A percentile compares a stretch with the other conserved stretches of the same genome.
Conservation (phyloP, 106 monocot genomes). For the Narthecium ossifragum region DNA sequence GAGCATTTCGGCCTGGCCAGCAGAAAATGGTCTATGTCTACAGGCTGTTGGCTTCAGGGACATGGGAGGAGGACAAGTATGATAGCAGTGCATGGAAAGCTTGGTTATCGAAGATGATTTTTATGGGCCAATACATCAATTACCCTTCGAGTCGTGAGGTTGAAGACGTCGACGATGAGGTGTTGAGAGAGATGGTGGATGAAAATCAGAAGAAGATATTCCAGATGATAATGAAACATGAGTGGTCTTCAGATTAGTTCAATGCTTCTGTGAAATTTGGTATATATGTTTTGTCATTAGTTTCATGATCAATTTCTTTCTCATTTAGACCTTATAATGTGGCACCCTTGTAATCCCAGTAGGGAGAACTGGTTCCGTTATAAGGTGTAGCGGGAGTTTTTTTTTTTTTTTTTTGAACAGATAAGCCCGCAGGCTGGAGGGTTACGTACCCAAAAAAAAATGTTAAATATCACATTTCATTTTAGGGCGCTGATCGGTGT, state of each 20-base stretch:
- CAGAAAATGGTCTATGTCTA: slow-evolving; percentile 67
- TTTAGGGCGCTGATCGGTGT: too few species aligned
- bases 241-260: neutral
- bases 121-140: slow-evolving; percentile 34
- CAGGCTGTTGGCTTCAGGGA: slow-evolving; percentile 50
- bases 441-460: too few species aligned
- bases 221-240: slow-evolving; percentile 43
- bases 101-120: slow-evolving; percentile 63
- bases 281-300: neutral
- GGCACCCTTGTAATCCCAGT: too few species aligned
- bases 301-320: neutral
- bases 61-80: slow-evolving; percentile 70
- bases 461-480: too few species aligned
- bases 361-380: too few species aligned
- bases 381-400: too few species aligned
- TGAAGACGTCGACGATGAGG: slow-evolving; percentile 36
- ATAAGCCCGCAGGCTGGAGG: too few species aligned
- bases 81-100: slow-evolving; percentile 46
- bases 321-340: too few species aligned
- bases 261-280: neutral
- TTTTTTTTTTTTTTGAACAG: too few species aligned
- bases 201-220: slow-evolving; percentile 30
- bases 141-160: slow-evolving; percentile 13
- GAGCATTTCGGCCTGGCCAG: slow-evolving; percentile 67
- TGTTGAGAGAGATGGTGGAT: slow-evolving; percentile 59